A percentile compares a stretch with the other conserved stretches of the same genome.
These are phyloP conservation scores for Lolium multiflorum DNA, from an alignment of 176 grass and related monocot genomes.

Conservation along the genomic window DNA sequence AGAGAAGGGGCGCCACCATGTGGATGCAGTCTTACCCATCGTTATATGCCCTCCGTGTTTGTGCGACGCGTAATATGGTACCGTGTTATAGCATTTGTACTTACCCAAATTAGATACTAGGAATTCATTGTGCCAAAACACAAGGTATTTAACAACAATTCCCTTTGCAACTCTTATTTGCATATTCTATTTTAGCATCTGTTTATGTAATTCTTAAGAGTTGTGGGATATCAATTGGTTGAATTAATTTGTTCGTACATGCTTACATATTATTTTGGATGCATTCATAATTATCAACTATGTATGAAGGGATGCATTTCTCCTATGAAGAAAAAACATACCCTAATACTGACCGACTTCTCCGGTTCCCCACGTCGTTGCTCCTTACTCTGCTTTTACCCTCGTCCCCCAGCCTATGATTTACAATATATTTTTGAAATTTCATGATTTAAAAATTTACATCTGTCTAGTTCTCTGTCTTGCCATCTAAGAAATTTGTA, in stretches of 20 bases:
- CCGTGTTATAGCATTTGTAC: background rate
- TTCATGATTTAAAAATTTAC: no score
- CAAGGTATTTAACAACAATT: background rate
- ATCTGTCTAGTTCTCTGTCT: no score
- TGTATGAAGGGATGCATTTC: background rate
- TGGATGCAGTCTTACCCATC: background rate
- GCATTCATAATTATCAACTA: background rate
- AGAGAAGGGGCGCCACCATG: background rate
- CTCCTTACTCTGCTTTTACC: background rate
- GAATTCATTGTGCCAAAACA: background rate
- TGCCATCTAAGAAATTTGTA: no score
- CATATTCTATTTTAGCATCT: background rate
- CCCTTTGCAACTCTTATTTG: background rate
- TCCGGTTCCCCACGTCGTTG: background rate
- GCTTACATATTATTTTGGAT: background rate
- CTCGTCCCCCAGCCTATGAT: no score
- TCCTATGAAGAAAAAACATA: background rate
- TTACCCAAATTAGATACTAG: background rate
- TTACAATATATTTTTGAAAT: no score
- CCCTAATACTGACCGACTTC: background rate
- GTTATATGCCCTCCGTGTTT: background rate
- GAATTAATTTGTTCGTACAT: background rate
- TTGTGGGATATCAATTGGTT: background rate
- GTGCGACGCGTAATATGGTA: background rate
- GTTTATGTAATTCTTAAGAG: background rate